Evolutionary conservation across 331 rosid species (phyloP).

Genomic region (Rhamnella rubrinervis): DNA sequence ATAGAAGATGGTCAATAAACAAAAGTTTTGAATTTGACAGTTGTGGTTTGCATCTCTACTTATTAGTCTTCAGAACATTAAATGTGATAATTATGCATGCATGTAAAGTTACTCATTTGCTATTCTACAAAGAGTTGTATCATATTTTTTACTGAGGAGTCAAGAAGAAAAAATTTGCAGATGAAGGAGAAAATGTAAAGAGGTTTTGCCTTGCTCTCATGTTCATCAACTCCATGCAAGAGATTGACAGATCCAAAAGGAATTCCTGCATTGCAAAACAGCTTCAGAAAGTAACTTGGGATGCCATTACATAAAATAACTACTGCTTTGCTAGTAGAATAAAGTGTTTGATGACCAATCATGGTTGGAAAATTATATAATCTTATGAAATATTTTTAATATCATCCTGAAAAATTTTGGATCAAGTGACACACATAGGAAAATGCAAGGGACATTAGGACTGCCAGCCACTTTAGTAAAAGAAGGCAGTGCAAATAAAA

Average conservation of each 20-base stretch:
- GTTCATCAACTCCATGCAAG: conserved; percentile 92
- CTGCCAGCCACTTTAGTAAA: conserved; percentile 6
- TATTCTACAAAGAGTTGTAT: not conserved
- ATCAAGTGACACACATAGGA: not conserved
- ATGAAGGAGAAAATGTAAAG: conserved; percentile 27
- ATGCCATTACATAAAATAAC: not conserved
- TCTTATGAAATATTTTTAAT: not conserved
- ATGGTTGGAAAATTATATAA: not conserved
- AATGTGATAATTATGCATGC: not conserved
- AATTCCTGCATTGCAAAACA: conserved; percentile 62
- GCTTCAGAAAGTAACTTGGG: conserved; percentile 2
- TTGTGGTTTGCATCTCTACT: not conserved
- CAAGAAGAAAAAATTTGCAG: conserved; percentile 17
- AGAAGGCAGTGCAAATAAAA: not conserved
- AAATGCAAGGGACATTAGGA: not conserved
- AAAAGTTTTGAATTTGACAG: not conserved
- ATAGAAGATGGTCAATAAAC: conserved; percentile 1
- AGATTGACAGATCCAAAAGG: conserved; percentile 98
- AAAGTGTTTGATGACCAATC: not conserved
- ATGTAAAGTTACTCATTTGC: not conserved
- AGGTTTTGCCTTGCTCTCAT: conserved; percentile 88
- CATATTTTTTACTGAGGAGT: not conserved
- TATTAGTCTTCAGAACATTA: not conserved
- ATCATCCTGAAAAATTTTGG: not conserved
- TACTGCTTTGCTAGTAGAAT: not conserved